Base-by-base conservation (phyloP, 2,329 filamentous ascomycete species). In the Fusarium decemcellulare region DNA sequence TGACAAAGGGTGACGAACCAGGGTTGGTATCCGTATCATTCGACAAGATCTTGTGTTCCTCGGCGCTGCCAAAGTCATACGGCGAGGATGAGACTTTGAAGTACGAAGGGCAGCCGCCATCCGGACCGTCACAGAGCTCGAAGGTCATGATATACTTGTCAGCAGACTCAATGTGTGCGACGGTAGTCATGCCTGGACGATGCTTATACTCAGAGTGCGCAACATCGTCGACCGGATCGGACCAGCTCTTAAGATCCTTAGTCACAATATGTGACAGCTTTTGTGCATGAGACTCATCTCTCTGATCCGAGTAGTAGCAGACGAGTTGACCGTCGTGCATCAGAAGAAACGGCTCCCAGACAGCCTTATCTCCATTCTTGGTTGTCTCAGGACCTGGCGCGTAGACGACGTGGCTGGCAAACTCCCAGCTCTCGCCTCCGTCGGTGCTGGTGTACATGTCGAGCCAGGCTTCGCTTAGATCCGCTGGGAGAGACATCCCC, bases 261-360 rank as follows among this genome's bases (percentile, higher is more conserved):
- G 51, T 54, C 11, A 43, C 29, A 2, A 54, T 42, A n/a, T 54
- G 51, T 32, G 51, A 37, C 14, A 43, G 51, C 27, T 54, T 54
- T 37, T 54, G 51, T 2, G 36, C 29, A 29, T 54, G 39, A 11
- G 18, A 29, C 6, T 27, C 23, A 32, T 43, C 51, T 14, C 39
- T 40, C 15, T 54, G 51, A 4, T 42, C 39, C 2, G 51, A 54
- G 29, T 54, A 54, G 51, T 43, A 54, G 27, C 48, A 57, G 23
- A 46, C 9, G 11, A 48, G 46, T 48, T 48, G 11, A 2, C 46
- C 46, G 30, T 48, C 11, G 4, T 48, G n/a, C 46, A 48, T 48
- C 11, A 48, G 46, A 5, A 48, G 46, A 23, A 48, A 48, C 9
- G 46, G 46, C 46, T 48, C 46, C 46, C 46, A 48, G 2, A 48